Percentiles rank a stretch among this genome's conserved stretches.
phyloP scores from a whole-genome alignment of 2,329 filamentous ascomycete species.

The Onygenales sp. region DNA sequence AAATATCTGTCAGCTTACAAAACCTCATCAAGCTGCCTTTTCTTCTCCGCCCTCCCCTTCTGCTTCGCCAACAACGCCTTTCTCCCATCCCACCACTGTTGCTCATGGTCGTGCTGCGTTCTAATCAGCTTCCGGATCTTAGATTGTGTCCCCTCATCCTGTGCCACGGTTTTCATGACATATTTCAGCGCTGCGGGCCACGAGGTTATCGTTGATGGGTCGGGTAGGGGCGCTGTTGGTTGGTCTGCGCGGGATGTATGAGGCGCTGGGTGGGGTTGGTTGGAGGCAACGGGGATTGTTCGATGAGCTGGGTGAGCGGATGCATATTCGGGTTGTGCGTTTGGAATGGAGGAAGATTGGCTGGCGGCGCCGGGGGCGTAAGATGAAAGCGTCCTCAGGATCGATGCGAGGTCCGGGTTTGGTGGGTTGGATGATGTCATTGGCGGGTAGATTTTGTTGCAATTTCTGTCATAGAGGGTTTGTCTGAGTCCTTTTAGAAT shows the following conservation, averaged over 20 bases:
- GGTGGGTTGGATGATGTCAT: slow-evolving; percentile 13
- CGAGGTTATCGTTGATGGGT: slow-evolving; percentile 41
- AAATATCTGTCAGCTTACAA: slow-evolving; percentile 32
- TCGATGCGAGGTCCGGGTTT: slow-evolving; percentile 28
- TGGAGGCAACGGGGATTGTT: not conserved
- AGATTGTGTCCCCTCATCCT: slow-evolving; percentile 35
- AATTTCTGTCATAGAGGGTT: too few relatives aligned
- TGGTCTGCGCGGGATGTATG: not conserved
- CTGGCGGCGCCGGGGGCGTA: slow-evolving; percentile 18
- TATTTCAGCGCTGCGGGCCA: slow-evolving; percentile 43
- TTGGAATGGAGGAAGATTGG: not conserved
- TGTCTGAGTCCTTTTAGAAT: too few relatives aligned
- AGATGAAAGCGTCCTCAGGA: slow-evolving; percentile 33
- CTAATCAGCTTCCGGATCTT: slow-evolving; percentile 50
- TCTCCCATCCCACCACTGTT: slow-evolving; percentile 50
- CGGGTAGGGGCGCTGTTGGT: slow-evolving; percentile 9
- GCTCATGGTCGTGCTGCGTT: slow-evolving; percentile 54
- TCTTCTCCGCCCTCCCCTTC: slow-evolving; percentile 41
- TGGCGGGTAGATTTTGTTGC: not conserved
- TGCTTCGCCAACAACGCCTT: slow-evolving; percentile 44
- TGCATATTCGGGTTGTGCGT: not conserved
- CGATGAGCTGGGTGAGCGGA: slow-evolving; percentile 1
- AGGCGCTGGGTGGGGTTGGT: not conserved
- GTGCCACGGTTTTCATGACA: slow-evolving; percentile 40
- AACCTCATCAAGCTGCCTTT: slow-evolving; percentile 45